Evolutionary conservation across 495 filamentous ascomycete species (phyloP).

Genomic region (Geoglossum glabrum): DNA sequence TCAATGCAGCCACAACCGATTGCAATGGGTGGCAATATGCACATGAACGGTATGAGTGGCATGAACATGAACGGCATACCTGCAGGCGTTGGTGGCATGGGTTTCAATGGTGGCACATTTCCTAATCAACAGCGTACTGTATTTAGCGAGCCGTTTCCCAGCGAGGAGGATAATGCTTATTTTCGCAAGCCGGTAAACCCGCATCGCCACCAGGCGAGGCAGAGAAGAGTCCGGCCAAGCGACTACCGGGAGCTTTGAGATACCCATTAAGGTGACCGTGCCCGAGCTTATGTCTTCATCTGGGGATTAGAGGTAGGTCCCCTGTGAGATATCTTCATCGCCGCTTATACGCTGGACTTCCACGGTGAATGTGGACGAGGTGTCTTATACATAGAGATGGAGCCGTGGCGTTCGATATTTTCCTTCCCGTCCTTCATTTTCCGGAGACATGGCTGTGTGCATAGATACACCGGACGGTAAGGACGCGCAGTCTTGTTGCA

Average conservation of each 20-base stretch:
- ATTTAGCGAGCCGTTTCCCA: constrained; percentile 37
- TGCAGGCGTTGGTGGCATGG: constrained; percentile 16
- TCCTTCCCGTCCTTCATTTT: not conserved
- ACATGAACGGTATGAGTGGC: constrained; percentile 14
- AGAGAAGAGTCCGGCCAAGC: constrained; percentile 58
- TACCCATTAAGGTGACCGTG: not conserved
- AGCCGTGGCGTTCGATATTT: not conserved
- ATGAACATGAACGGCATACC: constrained; percentile 6
- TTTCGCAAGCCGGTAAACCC: constrained; percentile 93
- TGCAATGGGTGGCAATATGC: not conserved
- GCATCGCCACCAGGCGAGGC: constrained; percentile 65
- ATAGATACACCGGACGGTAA: not conserved
- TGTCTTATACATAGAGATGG: not conserved
- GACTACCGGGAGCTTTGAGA: constrained; percentile 70
- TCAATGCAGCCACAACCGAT: not conserved
- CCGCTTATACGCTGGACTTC: not conserved
- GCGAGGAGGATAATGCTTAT: constrained; percentile 79
- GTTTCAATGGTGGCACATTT: constrained; percentile 27
- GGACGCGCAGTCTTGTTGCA: not conserved
- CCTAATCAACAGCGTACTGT: constrained; percentile 53
- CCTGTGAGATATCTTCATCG: not conserved
- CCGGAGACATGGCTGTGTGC: not conserved
- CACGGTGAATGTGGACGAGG: no score
- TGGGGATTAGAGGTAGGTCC: not conserved
- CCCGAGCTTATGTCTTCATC: not conserved